phyloP scores from a whole-genome alignment of 2,329 filamentous ascomycete genomes.

The Arthrinium puccinioides region DNA sequence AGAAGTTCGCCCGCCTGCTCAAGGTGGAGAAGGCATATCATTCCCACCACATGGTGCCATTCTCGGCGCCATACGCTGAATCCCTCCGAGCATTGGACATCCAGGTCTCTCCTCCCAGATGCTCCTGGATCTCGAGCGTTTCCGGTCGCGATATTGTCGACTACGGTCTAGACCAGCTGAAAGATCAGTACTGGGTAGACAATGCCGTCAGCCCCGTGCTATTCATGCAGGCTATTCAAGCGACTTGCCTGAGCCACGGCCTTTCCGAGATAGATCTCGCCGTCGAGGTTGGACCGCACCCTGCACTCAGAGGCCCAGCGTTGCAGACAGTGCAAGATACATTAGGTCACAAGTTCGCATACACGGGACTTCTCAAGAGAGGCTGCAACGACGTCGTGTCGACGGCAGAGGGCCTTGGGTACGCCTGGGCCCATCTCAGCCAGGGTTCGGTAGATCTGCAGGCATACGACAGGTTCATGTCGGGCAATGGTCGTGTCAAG shows the following conservation, averaged over 20 bases:
- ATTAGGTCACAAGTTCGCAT: slow-evolving; percentile 3
- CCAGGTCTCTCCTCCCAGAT: slow-evolving; percentile 24
- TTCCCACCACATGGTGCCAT: slow-evolving; percentile 36
- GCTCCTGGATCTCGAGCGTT: slow-evolving; percentile 9
- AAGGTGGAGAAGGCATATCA: slow-evolving; percentile 40
- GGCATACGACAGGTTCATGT: neutral
- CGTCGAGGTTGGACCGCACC: slow-evolving; percentile 28
- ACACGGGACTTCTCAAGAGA: neutral
- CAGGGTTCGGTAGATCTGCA: neutral
- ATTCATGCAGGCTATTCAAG: slow-evolving; percentile 9
- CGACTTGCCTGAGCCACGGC: neutral
- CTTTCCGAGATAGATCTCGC: slow-evolving; percentile 9
- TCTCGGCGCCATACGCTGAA: slow-evolving; percentile 25
- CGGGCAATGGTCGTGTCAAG: too few species aligned
- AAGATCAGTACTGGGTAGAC: slow-evolving; percentile 12
- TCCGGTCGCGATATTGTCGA: neutral
- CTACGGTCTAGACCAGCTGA: slow-evolving; percentile 4
- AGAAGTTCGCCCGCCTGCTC: slow-evolving; percentile 27
- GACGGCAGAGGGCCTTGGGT: slow-evolving; percentile 4
- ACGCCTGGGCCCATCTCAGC: neutral
- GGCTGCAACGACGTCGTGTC: slow-evolving; percentile 1
- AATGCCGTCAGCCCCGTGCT: slow-evolving; percentile 16
- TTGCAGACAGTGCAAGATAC: slow-evolving; percentile 3
- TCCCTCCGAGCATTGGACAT: slow-evolving; percentile 22
- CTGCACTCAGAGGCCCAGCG: slow-evolving; percentile 36